Evolutionary conservation across 2,329 filamentous ascomycete genomes (phyloP).

Genomic region (Claviceps humidiphila): DNA sequence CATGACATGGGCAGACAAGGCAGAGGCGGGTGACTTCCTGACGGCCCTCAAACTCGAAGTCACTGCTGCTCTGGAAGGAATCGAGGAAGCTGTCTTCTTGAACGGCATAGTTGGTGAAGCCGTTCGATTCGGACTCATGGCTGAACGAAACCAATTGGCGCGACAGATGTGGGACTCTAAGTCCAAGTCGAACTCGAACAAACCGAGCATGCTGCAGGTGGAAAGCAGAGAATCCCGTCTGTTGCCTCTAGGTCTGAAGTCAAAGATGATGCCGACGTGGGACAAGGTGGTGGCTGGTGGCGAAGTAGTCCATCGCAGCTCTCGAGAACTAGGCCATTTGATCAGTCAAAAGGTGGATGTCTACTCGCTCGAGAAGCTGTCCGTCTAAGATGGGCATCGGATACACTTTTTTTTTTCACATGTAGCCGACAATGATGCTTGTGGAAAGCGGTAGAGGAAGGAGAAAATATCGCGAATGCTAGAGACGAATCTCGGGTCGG

Average conservation of each 20-base stretch:
- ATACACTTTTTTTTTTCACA: not conserved
- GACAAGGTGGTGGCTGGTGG: slow-evolving; percentile 55
- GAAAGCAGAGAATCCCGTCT: slow-evolving; percentile 34
- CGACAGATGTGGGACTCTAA: slow-evolving; percentile 18
- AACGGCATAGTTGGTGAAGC: slow-evolving; percentile 53
- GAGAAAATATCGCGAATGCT: not conserved
- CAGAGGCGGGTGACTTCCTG: slow-evolving; percentile 50
- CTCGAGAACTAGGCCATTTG: slow-evolving; percentile 62
- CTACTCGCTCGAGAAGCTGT: slow-evolving; percentile 71
- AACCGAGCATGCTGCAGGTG: slow-evolving; percentile 28
- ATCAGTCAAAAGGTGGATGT: slow-evolving; percentile 67
- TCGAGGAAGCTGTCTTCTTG: slow-evolving; percentile 55
- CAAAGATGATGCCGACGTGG: slow-evolving; percentile 33
- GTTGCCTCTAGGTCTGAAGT: slow-evolving; percentile 63
- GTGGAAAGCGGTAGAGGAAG: not conserved
- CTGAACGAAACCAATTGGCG: slow-evolving; percentile 19
- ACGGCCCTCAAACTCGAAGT: slow-evolving; percentile 54
- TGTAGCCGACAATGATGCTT: not conserved
- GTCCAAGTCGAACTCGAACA: slow-evolving; percentile 17
- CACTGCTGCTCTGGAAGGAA: slow-evolving; percentile 55
- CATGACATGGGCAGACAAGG: slow-evolving; percentile 34
- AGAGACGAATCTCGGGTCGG: not conserved
- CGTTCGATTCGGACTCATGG: slow-evolving; percentile 42
- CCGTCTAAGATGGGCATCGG: slow-evolving; percentile 34
- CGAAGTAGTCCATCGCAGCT: slow-evolving; percentile 54